These are phyloP conservation scores for Metschnikowia baotianmanensis DNA, from an alignment of 805 yeast genomes.

Conservation along the genomic window DNA sequence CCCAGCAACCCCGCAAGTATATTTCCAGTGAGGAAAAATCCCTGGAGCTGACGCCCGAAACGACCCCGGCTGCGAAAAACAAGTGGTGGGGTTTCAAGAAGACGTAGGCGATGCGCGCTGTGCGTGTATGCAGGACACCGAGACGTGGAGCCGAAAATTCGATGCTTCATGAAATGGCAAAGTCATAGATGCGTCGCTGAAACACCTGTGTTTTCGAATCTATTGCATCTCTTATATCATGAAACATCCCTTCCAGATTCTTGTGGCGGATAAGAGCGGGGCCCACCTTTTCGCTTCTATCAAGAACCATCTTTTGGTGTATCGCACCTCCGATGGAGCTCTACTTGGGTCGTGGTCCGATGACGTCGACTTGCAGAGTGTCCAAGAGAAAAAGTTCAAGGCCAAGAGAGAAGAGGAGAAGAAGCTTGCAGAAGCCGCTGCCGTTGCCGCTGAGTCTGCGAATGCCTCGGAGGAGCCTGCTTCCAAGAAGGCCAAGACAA, in stretches of 20 bases:
- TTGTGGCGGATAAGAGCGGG: constrained; percentile 45
- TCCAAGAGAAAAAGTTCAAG: constrained; percentile 41
- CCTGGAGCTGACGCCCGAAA: background rate
- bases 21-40: constrained; percentile 5
- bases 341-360: constrained; percentile 65
- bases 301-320: constrained; percentile 59
- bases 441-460: too few species aligned
- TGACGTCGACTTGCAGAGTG: constrained; percentile 51
- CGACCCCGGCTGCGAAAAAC: constrained; percentile 6
- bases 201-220: background rate
- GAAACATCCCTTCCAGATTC: constrained; percentile 72
- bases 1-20: constrained; percentile 20
- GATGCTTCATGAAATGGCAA: background rate
- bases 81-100: constrained; percentile 21
- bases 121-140: constrained; percentile 14
- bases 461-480: too few species aligned
- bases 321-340: constrained; percentile 36
- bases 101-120: constrained; percentile 1
- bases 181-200: background rate
- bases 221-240: constrained; percentile 24
- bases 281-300: constrained; percentile 52
- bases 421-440: constrained; percentile 18
- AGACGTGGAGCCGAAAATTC: constrained; percentile 9
- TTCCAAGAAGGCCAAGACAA: constrained; percentile 12
- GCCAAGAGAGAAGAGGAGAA: constrained; percentile 23